Conservation (phyloP, 1,284 basidiomycete species). For the Inonotus obliquus region DNA sequence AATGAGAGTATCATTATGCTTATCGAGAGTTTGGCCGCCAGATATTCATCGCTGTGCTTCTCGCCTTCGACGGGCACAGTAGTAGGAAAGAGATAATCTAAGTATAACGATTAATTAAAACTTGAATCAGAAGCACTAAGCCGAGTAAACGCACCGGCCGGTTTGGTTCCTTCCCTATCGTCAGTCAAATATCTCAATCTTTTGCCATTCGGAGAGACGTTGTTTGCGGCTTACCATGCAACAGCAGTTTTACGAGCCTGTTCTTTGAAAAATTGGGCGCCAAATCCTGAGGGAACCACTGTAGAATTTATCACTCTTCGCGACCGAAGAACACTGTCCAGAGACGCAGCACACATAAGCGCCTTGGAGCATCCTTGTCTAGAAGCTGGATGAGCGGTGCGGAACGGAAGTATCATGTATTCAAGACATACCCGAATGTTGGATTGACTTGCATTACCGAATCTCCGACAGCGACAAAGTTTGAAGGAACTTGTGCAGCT, state of each 20-base stretch:
- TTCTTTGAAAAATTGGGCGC: conserved; percentile 10
- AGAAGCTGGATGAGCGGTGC: background rate
- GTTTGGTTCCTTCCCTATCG: conserved; percentile 18
- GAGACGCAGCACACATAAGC: conserved; percentile 11
- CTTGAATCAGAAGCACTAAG: background rate
- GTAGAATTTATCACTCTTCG: background rate
- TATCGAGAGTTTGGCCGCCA: background rate
- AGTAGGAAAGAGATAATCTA: conserved; percentile 18
- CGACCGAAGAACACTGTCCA: conserved; percentile 18
- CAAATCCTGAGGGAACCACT: background rate
- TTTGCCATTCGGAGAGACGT: background rate
- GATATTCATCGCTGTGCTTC: conserved; percentile 11
- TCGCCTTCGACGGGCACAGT: conserved; percentile 19
- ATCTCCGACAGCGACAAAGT: conserved; percentile 20
- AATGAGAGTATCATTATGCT: conserved; percentile 1
- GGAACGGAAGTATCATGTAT: background rate
- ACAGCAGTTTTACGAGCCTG: conserved; percentile 1
- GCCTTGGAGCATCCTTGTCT: conserved; percentile 20
- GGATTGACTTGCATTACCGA: conserved; percentile 21
- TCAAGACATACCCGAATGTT: conserved; percentile 14
- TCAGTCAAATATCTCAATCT: background rate
- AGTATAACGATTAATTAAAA: background rate
- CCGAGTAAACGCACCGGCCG: conserved; percentile 13
- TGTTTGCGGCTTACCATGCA: conserved; percentile 12
- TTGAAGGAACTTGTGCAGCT: conserved; percentile 15